Conservation (phyloP, 2,329 filamentous ascomycete species). For the Fusarium ambrosium region DNA sequence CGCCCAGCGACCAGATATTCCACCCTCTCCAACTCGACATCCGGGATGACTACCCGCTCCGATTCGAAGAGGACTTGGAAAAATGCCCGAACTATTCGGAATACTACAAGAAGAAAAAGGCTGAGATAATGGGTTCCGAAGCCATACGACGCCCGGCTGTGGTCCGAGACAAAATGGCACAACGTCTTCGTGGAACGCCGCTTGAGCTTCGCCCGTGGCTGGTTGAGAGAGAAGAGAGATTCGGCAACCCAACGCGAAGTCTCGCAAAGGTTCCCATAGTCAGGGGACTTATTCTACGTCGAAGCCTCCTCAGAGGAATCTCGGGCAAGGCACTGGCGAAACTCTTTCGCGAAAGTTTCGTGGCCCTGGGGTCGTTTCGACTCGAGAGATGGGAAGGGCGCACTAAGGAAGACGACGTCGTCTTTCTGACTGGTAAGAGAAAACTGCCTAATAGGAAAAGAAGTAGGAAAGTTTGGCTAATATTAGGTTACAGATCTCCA, state of each 20-base stretch:
- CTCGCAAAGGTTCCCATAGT: constrained; percentile 25
- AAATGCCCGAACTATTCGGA: not conserved
- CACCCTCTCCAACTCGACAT: constrained; percentile 4
- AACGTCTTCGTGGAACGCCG: constrained; percentile 14
- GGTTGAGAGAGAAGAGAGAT: not conserved
- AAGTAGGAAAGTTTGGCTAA: not conserved
- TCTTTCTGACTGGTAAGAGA: constrained; percentile 12
- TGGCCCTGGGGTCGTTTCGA: constrained; percentile 14
- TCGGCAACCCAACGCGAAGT: not conserved
- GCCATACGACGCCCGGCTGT: not conserved
- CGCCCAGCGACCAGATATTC: constrained; percentile 21
- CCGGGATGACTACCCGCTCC: constrained; percentile 20
- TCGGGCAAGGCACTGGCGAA: constrained; percentile 12
- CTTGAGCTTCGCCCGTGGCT: constrained; percentile 16
- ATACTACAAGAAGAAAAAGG: constrained; percentile 2
- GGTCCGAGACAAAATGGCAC: not conserved
- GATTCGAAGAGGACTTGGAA: constrained; percentile 19
- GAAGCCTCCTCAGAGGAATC: constrained; percentile 11
- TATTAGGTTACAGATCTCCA: constrained; percentile 7
- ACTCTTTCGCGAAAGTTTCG: constrained; percentile 29
- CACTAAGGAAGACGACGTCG: not conserved
- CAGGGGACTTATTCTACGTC: constrained; percentile 22
- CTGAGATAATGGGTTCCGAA: not conserved
- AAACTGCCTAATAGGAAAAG: not conserved
- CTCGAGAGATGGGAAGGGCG: constrained; percentile 12